A percentile compares a stretch with the other conserved stretches of the same genome.
These are phyloP conservation scores for Torrubiella hemipterigena DNA, from an alignment of 2,329 filamentous ascomycete genomes.

Conservation along the genomic window DNA sequence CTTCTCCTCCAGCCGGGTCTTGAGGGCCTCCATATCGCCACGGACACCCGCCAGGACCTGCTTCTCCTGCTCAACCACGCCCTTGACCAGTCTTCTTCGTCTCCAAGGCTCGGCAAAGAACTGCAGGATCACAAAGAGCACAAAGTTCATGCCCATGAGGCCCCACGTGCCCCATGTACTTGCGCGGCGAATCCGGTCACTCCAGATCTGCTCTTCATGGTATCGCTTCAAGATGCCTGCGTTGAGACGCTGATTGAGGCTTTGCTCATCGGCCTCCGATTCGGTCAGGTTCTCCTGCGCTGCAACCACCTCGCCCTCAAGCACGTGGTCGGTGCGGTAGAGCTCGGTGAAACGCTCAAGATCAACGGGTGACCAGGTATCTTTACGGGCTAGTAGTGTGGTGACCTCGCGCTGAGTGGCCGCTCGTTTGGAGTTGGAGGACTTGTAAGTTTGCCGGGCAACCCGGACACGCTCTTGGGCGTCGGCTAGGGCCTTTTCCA, in stretches of 20 bases:
- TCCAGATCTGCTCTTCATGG: conserved; percentile 99
- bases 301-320: conserved; percentile 70
- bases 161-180: conserved; percentile 98
- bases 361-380: conserved; percentile 77
- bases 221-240: conserved; percentile 81
- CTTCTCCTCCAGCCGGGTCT: conserved; percentile 13
- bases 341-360: conserved; percentile 89
- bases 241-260: conserved; percentile 62
- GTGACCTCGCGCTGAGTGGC: conserved; percentile 92
- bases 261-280: conserved; percentile 71
- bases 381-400: conserved; percentile 83
- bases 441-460: conserved; percentile 66
- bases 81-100: conserved; percentile 65
- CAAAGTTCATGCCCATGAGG: conserved; percentile 90
- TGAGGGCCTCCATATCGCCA: conserved; percentile 24
- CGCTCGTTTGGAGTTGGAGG: conserved; percentile 74
- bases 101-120: conserved; percentile 91
- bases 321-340: conserved; percentile 84
- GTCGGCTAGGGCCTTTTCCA: conserved; percentile 44
- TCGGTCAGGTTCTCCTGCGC: conserved; percentile 61
- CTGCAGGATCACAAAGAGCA: conserved; percentile 77
- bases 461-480: conserved; percentile 56
- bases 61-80: conserved; percentile 70
- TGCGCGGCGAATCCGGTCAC: conserved; percentile 89
- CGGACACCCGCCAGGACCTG: conserved; percentile 37